Base-by-base conservation (phyloP, 2,329 filamentous ascomycete species). In the Pseudocercospora pini-densiflorae region DNA sequence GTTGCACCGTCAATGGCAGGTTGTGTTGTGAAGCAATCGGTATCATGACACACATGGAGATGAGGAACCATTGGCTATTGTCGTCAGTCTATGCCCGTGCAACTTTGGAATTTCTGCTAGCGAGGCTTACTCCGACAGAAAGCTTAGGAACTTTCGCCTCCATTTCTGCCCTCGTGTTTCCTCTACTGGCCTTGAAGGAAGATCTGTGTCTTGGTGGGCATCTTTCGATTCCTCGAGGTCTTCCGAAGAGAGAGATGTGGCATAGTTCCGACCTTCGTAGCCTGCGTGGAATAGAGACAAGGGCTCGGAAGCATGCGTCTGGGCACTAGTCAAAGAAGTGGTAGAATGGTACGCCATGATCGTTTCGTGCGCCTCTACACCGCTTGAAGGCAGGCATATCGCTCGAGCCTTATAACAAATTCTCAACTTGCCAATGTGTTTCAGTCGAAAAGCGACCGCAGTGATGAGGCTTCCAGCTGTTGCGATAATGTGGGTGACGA, bases 1-100 rank as follows among this genome's bases (percentile, higher is more conserved):
- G 77, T 62, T 85, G 80, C 5, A 86, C 80, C 73, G 87, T 80
- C 79, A 86, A 78, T 81, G 86, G 72, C 78, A 89, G 78, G 77
- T 86, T 77, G 83, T 81, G 79, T 72, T 84, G 84, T 70, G 84
- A 84, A 59, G 86, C 87, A 71, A 84, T 82, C 75, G 79, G 81
- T 78, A 79, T 84, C 33, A 81, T 79, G 24, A 86, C 67, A 1
- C 81, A 86, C 71, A 91, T 88, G 14, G 85, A 87, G 64, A 90
- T 82, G n/a, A 90, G 81, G 62, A 91, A 85, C 86, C 88, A 91
- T 79, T 91, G 89, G 16, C 33, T 36, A 16, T 1, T 3, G 10
- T 2, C 33, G 1, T 16, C 31, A 33, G 31, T 33, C 9, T 12
- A 33, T 14, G 31, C 4, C 10, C 10, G 12, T 33, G 9, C 9